Conservation (phyloP, 2,329 filamentous ascomycete genomes). For the Verticillium zaregamsianum region DNA sequence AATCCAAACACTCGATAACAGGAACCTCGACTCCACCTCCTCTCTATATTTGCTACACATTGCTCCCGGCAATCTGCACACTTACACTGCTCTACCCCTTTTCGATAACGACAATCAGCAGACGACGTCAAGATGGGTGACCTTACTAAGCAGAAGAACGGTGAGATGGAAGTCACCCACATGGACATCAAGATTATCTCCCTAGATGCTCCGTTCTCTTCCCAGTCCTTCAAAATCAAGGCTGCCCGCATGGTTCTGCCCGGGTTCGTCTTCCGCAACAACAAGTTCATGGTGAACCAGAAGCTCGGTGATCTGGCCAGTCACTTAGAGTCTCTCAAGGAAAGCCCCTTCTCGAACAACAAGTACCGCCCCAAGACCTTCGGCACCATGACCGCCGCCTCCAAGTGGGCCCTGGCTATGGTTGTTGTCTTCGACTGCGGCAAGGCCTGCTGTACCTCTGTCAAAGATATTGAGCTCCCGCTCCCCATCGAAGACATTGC, state of each 20-base stretch:
- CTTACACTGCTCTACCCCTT: too few relatives aligned
- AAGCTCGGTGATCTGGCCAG: not conserved
- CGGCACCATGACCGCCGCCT: not conserved
- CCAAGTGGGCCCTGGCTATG: not conserved
- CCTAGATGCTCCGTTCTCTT: not conserved
- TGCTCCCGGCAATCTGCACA: too few relatives aligned
- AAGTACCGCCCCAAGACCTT: not conserved
- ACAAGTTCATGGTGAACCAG: not conserved
- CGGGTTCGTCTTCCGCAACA: not conserved
- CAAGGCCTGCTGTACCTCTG: not conserved
- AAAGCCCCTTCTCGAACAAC: not conserved
- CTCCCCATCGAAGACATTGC: not conserved
- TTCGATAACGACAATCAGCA: too few relatives aligned
- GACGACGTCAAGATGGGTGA: too few relatives aligned
- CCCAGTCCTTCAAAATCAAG: not conserved
- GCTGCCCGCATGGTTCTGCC: not conserved
- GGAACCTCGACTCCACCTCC: too few relatives aligned
- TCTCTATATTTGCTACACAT: too few relatives aligned
- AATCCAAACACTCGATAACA: too few relatives aligned
- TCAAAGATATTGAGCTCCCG: not conserved
- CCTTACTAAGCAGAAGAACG: too few relatives aligned
- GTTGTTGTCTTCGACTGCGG: not conserved
- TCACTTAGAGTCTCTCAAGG: not conserved
- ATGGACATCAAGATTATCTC: not conserved
- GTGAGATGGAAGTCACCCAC: not conserved